These are phyloP conservation scores for Hymenoscyphus occultus DNA, from an alignment of 2,329 filamentous ascomycete genomes.

Conservation along the genomic window DNA sequence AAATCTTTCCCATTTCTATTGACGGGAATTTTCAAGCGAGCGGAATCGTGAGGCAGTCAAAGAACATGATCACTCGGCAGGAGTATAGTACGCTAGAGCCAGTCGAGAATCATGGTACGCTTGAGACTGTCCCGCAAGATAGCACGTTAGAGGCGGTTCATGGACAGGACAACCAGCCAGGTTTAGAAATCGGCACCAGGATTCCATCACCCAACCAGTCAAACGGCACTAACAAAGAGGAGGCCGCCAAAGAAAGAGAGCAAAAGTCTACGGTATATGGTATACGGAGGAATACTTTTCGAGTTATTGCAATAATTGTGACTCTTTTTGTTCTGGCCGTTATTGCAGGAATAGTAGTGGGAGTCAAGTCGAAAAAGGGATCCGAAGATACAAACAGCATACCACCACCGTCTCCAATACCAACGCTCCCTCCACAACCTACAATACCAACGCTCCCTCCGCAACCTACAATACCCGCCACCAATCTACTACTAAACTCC, in stretches of 20 bases:
- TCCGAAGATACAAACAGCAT: neutral
- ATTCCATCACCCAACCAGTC: neutral
- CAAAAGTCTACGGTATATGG: neutral
- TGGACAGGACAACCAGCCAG: neutral
- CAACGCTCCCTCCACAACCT: neutral
- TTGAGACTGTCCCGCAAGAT: too few species aligned
- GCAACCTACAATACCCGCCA: neutral
- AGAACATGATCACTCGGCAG: neutral
- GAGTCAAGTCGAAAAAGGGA: neutral
- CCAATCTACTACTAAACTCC: neutral
- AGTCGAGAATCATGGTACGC: neutral
- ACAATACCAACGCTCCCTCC: neutral
- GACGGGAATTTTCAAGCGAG: too few species aligned
- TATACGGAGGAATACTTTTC: neutral
- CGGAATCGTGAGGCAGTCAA: neutral
- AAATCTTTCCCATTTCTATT: too few species aligned
- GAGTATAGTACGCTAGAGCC: neutral
- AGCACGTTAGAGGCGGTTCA: too few species aligned
- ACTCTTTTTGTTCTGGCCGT: neutral
- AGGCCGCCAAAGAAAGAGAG: neutral
- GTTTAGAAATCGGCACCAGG: neutral
- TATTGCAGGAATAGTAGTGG: neutral
- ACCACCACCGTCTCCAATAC: neutral
- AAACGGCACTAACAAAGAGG: neutral
- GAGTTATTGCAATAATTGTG: neutral